Base-by-base conservation (phyloP, 108 stramenopile genomes). In the Schizochytrium sp. region DNA sequence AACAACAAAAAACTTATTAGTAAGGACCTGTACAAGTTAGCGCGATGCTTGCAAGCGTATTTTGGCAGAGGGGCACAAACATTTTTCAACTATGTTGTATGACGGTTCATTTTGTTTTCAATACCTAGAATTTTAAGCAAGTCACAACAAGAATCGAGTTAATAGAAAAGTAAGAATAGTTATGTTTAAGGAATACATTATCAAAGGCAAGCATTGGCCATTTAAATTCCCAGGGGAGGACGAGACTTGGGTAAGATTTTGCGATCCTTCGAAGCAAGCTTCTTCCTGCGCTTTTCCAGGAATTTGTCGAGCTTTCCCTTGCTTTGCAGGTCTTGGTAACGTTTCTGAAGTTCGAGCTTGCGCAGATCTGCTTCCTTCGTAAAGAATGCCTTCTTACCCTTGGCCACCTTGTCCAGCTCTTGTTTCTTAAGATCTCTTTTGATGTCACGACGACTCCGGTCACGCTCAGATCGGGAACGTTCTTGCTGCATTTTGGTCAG, bases 251-350 rank as follows among this genome's bases (percentile, higher is more conserved):
- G 76, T 5, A 83, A 28, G 28, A 83, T 55, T 13, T 28, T 49
- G 5, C 76, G 10, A 10, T 83, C 76, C 76, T 83, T 83, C n/a
- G 76, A 17, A 5, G 76, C 76, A 28, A 55, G 47, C 76, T 83
- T 83, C 2, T 55, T 49, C 1, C 76, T 17, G 15, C 53, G 47
- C 76, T 83, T 83, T 53, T 83, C 76, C 76, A 83, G 13, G 47
- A 55, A 83, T 53, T 83, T 83, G 76, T 83, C 76, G 17, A 83
- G 76, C 76, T 83, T 83, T 47, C 76, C 76, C 47, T 49, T 83
- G 47, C 28, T 28, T 53, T 55, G 50, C 76, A 83, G n/a, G 28
- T 38, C 53, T 53, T 83, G 50, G 76, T 83, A 83, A 10, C 76
- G 47, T 53, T 83, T 83, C 55, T 56, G 17, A 0, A 83, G 47